Conservation (phyloP, 495 filamentous ascomycete species). For the Copromyces sp. region DNA sequence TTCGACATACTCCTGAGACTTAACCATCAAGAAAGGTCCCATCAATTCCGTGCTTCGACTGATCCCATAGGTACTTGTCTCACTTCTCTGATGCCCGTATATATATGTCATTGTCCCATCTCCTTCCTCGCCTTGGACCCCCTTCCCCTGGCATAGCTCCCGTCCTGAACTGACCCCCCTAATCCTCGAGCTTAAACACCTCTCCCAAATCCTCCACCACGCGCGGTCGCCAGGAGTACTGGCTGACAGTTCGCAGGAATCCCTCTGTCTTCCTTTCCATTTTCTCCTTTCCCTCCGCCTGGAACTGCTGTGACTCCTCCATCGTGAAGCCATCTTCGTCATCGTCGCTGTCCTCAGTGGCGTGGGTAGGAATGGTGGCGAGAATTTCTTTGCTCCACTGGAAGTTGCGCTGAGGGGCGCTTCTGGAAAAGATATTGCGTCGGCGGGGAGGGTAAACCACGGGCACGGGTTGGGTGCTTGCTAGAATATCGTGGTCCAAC, state of each 20-base stretch:
- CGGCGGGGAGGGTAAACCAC: not conserved
- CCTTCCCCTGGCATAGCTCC: not conserved
- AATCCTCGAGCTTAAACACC: not conserved
- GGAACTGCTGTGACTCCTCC: not conserved
- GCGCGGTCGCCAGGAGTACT: not conserved
- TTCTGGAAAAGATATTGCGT: not conserved
- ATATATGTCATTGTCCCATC: too few relatives aligned
- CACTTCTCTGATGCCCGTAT: not conserved
- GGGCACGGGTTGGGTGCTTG: rapidly evolving
- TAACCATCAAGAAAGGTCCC: not conserved
- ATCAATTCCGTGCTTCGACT: too few relatives aligned
- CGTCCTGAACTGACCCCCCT: not conserved
- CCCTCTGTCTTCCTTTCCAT: not conserved
- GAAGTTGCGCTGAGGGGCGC: not conserved
- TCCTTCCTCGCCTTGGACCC: too few relatives aligned
- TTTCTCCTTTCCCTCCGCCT: rapidly evolving
- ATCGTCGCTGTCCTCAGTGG: not conserved
- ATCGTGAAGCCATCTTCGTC: not conserved
- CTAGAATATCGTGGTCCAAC: too few relatives aligned
- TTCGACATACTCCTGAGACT: too few relatives aligned
- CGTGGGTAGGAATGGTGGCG: not conserved
- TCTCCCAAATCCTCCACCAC: not conserved
- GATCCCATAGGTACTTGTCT: too few relatives aligned
- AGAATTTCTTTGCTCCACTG: too few relatives aligned
- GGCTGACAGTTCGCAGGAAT: not conserved